Base-by-base conservation (phyloP, 371 early-diverging fungal species). In the Catenaria anguillulae region DNA sequence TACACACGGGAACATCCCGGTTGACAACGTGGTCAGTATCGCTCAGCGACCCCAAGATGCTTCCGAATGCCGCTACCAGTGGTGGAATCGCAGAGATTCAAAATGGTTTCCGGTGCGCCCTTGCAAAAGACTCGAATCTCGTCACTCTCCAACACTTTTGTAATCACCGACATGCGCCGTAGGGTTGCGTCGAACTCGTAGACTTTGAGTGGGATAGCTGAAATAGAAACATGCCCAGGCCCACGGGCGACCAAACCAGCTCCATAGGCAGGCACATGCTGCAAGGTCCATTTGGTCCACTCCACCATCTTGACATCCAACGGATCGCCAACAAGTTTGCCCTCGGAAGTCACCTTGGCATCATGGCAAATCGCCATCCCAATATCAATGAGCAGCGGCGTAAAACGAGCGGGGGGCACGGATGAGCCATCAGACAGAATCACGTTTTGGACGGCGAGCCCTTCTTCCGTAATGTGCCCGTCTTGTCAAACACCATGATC, bases 401-500 rank as follows among this genome's bases (percentile, higher is more conserved):
- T n/a, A n/a, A n/a, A n/a, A n/a, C n/a, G n/a, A n/a, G n/a, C n/a
- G n/a, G n/a, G n/a, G n/a, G n/a, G n/a, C n/a, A n/a, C n/a, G n/a
- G n/a, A n/a, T 3, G 1, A 4, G 29, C 19, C 0, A 15, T 37
- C 37, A 15, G 76, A 70, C n/a, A 62, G 70, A 12, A 82, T 86
- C 33, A 95, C 84, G 21, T 97, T 97, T 54, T 93, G 79, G 15
- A 99, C 89, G 68, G 97, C 99, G 54, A 99, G 74, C 0, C 97
- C 98, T 67, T 98, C 97, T 68, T 97, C 93, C 1, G 99, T 99
- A 55, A 99, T 4, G 99, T 99, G 2, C 99, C 99, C 10, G 99
- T 99, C 73, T 99, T 99, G 77, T 99, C 99, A 80, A 99, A 99
- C 64, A 93, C 88, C 80, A 94, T 92, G 43, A 92, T 84, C 66